These are phyloP conservation scores for Pterocarpus santalinus DNA, from an alignment of 306 rosid species.

Conservation along the genomic window DNA sequence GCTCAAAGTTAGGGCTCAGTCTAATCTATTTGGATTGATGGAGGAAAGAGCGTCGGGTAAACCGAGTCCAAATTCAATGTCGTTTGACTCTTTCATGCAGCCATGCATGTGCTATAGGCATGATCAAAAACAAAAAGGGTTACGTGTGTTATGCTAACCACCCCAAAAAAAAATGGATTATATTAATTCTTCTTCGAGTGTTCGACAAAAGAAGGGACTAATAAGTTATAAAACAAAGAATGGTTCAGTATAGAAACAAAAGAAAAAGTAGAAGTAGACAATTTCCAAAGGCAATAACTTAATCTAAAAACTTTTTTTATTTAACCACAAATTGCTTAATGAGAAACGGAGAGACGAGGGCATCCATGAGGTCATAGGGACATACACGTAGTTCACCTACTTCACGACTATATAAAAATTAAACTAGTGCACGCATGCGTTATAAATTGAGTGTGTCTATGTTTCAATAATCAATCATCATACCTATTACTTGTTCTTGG, in stretches of 20 bases:
- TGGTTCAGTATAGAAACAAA: conserved; percentile 10
- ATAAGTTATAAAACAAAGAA: not conserved
- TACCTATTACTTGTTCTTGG: conserved; percentile 21
- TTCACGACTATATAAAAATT: not conserved
- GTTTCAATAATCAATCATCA: not conserved
- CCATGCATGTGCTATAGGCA: no score
- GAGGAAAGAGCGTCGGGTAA: not conserved
- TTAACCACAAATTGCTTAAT: not conserved
- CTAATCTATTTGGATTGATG: not conserved
- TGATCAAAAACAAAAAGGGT: not conserved
- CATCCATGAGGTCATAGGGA: not conserved
- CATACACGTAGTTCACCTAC: not conserved
- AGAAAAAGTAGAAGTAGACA: not conserved
- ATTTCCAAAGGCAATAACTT: conserved; percentile 12
- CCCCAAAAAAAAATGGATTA: not conserved
- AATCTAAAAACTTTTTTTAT: not conserved
- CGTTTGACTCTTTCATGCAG: no score
- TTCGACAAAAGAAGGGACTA: not conserved
- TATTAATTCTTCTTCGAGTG: not conserved
- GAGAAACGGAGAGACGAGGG: not conserved
- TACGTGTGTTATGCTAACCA: no score
- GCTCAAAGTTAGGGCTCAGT: not conserved
- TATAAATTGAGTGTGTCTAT: not conserved
- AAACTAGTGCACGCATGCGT: not conserved
- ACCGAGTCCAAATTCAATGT: no score